Evolutionary conservation across 352 stramenopile species (phyloP), one percentile per base, ranked within the genome.

Genomic region (Phytophthora quininea): DNA sequence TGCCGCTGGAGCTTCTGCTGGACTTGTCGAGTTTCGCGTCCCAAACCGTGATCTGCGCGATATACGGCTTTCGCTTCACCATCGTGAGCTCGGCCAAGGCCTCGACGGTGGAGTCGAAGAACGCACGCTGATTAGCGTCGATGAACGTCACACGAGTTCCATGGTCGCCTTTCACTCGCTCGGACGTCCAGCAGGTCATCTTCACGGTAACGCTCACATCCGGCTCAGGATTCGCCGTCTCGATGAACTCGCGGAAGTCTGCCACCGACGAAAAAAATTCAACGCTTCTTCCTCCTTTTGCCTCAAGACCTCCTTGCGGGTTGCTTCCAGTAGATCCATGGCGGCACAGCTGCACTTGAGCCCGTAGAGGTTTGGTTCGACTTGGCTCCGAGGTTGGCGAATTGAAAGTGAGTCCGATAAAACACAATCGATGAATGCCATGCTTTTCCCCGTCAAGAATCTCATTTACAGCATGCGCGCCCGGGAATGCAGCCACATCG

Each of bases 131-230:
- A 1, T 7, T 49, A 0, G 32, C 57, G 14, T 64, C 57, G 7
- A 52, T 35, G 2, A 37, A 1, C 0, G 57, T 57, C 5, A 64
- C 57, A 4, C 57, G 30, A 32, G 48, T 57, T 10, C 57, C 58
- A 1, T 30, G 29, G 27, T 11, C 32, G 24, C 38, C 50, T 0
- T 54, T 54, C 0, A 65, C 9, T 2, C 58, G 58, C 30, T 65
- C 49, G 2, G 40, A n/a, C 3, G 19, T 24, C 9, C 58, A 10
- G 14, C 49, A 65, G 7, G 15, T 47, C 48, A 65, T 11, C 31
- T 58, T 58, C 8, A 51, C 14, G 3, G 57, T 54, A 3, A 58
- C 58, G 3, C 2, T 52, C 14, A 58, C 58, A 12, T 64, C 58
- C 6, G 37, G 3, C 6, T 14, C n/a, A 14, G 58, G 58, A 1